Percentiles rank a stretch among this genome's conserved stretches.
phyloP scores from a whole-genome alignment of 1,284 basidiomycete species.

The Cutaneotrichosporon mucoides region DNA sequence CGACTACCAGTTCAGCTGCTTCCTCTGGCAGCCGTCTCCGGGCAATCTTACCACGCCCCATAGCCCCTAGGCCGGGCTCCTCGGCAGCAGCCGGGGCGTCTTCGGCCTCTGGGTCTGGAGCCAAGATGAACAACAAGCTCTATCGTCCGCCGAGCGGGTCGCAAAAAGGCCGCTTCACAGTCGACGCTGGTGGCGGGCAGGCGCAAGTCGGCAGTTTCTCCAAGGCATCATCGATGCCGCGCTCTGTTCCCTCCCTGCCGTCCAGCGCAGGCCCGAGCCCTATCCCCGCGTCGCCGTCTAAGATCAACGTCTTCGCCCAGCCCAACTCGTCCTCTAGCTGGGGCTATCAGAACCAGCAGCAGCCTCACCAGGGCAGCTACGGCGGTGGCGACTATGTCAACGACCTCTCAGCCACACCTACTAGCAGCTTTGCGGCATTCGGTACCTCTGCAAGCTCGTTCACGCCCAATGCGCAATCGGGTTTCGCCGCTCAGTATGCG shows the following conservation, averaged over 20 bases:
- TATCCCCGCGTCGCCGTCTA: slow-evolving; percentile 16
- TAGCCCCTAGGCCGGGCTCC: slow-evolving; percentile 28
- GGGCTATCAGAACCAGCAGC: not conserved
- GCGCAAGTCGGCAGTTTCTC: not conserved
- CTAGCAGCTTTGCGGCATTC: slow-evolving; percentile 1
- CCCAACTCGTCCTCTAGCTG: not conserved
- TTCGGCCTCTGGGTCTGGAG: not conserved
- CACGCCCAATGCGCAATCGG: slow-evolving; percentile 13
- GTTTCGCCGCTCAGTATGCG: slow-evolving; percentile 14
- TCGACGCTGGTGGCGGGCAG: slow-evolving; percentile 36
- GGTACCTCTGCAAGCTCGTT: slow-evolving; percentile 10
- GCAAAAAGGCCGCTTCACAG: slow-evolving; percentile 47
- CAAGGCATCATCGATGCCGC: not conserved
- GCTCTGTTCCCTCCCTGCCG: not conserved
- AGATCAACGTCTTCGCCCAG: slow-evolving; percentile 21
- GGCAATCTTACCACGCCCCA: slow-evolving; percentile 40
- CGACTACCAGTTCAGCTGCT: slow-evolving; percentile 14
- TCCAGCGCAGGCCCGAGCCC: not conserved
- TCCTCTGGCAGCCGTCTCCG: slow-evolving; percentile 27
- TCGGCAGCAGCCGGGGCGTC: slow-evolving; percentile 5
- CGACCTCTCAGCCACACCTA: slow-evolving; percentile 13
- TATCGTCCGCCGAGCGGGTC: slow-evolving; percentile 32
- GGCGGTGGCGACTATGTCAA: slow-evolving; percentile 4
- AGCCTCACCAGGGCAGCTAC: slow-evolving; percentile 8
- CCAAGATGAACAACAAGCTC: slow-evolving; percentile 40